Conservation (phyloP, 768 basidiomycete species). For the Termitomyces titanicus region DNA sequence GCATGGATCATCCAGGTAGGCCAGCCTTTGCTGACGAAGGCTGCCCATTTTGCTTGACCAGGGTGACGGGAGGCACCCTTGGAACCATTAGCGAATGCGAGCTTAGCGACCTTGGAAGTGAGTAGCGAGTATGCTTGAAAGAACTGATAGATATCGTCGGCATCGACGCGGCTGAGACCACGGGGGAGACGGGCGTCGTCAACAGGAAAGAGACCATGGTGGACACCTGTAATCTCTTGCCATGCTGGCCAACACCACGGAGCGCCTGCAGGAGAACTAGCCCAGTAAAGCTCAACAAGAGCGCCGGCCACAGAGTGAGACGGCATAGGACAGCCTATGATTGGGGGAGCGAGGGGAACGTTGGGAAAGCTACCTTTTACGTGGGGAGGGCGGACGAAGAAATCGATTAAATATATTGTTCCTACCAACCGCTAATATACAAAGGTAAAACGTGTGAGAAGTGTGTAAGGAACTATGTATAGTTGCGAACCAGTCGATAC, state of each 20-base stretch:
- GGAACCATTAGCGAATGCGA: neutral
- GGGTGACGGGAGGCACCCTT: constrained; percentile 5
- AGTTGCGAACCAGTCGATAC: too few species aligned
- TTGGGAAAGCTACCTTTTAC: too few species aligned
- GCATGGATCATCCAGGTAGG: constrained; percentile 13
- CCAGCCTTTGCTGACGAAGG: constrained; percentile 11
- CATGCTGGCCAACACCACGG: constrained; percentile 17
- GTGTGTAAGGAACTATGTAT: too few species aligned
- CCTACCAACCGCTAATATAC: too few species aligned
- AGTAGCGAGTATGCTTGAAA: constrained; percentile 8
- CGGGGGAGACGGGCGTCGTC: constrained; percentile 16
- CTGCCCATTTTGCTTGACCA: constrained; percentile 13
- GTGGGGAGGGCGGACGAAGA: too few species aligned
- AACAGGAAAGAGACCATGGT: constrained; percentile 18
- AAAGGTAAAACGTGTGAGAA: too few species aligned
- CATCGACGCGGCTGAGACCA: constrained; percentile 9
- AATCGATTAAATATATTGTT: too few species aligned
- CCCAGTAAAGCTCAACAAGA: constrained; percentile 12
- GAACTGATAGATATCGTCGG: constrained; percentile 9
- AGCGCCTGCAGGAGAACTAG: neutral
- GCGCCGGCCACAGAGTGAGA: constrained; percentile 12
- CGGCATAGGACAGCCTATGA: constrained; percentile 7
- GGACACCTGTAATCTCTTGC: constrained; percentile 19
- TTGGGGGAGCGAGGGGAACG: too few species aligned
- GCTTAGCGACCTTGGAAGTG: neutral